These are phyloP conservation scores for Thalassiosira hispida DNA, from an alignment of 352 stramenopile species.

Conservation along the genomic window DNA sequence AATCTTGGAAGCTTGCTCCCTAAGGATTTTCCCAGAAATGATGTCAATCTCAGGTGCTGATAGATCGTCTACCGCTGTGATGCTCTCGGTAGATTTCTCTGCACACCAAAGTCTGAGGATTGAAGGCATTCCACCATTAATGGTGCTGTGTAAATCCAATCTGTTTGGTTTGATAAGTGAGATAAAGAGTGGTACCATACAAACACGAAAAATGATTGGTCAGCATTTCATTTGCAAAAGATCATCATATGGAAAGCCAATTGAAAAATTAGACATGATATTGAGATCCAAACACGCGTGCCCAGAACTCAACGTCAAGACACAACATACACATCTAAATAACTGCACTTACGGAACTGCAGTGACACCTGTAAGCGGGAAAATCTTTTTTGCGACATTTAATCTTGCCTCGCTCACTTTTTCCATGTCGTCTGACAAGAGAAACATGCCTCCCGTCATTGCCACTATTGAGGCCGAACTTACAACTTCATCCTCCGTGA, in stretches of 20 bases:
- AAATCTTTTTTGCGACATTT: constrained; percentile 79
- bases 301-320: too few relatives aligned
- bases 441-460: constrained; percentile 85
- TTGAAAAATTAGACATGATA: too few relatives aligned
- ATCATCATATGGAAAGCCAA: too few relatives aligned
- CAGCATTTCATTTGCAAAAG: too few relatives aligned
- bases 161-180: too few relatives aligned
- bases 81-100: constrained; percentile 46
- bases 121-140: constrained; percentile 71
- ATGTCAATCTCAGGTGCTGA: constrained; percentile 22
- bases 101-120: constrained; percentile 79
- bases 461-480: constrained; percentile 82
- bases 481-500: constrained; percentile 84
- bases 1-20: constrained; percentile 57
- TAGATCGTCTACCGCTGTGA: not conserved
- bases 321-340: too few relatives aligned
- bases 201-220: too few relatives aligned
- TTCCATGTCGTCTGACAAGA: constrained; percentile 86
- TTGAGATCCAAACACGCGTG: too few relatives aligned
- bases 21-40: constrained; percentile 61
- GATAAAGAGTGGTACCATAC: too few relatives aligned
- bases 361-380: constrained; percentile 76
- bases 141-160: constrained; percentile 79
- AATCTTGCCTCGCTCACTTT: constrained; percentile 76
- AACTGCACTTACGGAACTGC: too few relatives aligned